phyloP scores from a whole-genome alignment of 495 filamentous ascomycete species.

The Viridothelium virens region DNA sequence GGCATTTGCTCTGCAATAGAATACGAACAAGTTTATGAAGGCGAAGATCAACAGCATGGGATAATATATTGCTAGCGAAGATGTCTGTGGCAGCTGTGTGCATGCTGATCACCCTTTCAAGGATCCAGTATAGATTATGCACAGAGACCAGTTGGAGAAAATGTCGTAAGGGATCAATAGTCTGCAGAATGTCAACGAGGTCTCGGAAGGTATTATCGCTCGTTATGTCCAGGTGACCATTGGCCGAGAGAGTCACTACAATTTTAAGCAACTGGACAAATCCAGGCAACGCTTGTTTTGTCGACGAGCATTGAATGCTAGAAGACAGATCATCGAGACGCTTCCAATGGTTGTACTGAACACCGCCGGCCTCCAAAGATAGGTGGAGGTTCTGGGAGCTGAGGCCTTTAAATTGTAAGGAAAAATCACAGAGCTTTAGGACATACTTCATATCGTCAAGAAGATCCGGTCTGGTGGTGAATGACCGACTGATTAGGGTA shows the following conservation, averaged over 20 bases:
- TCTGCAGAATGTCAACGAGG: slow-evolving; percentile 1
- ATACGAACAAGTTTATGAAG: background rate
- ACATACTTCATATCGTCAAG: background rate
- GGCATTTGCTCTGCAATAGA: background rate
- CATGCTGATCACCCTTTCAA: slow-evolving; percentile 1
- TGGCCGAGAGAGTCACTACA: background rate
- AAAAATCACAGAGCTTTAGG: background rate
- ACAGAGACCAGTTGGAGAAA: background rate
- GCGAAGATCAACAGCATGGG: background rate
- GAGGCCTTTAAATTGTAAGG: background rate
- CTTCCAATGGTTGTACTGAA: background rate
- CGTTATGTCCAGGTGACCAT: background rate
- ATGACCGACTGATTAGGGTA: background rate
- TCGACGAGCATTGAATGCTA: background rate
- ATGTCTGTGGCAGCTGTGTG: slow-evolving; percentile 8
- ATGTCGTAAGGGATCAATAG: background rate
- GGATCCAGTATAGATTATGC: slow-evolving; percentile 1
- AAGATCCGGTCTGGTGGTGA: background rate
- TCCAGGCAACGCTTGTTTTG: background rate
- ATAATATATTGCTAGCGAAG: background rate
- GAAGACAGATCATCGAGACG: background rate
- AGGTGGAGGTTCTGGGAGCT: background rate
- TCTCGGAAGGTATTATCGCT: slow-evolving; percentile 5
- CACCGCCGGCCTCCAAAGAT: background rate
- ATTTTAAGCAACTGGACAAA: background rate